These are phyloP conservation scores for Magnaporthiopsis rhizophila DNA, from an alignment of 2,329 filamentous ascomycete species.

Conservation along the genomic window DNA sequence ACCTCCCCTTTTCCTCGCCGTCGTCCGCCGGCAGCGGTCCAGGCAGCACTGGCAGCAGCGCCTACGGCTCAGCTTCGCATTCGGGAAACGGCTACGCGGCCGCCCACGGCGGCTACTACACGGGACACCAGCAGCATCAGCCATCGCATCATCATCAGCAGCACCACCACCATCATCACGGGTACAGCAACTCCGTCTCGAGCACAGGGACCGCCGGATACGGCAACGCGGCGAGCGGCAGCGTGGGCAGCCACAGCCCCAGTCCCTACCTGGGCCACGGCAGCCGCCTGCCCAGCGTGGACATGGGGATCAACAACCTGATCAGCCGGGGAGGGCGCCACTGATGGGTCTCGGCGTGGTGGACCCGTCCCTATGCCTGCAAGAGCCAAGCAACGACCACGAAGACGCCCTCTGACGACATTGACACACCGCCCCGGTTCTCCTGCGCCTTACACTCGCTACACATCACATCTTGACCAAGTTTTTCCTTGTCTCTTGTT, in stretches of 20 bases:
- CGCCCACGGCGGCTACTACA: constrained; percentile 15
- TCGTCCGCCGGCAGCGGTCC: constrained; percentile 21
- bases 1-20: constrained; percentile 36
- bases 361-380: neutral
- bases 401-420: neutral
- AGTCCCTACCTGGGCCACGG: constrained; percentile 40
- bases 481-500: neutral
- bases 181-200: constrained; percentile 47
- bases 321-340: constrained; percentile 38
- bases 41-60: constrained; percentile 21
- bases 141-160: constrained; percentile 15
- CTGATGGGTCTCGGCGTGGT: neutral
- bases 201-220: constrained; percentile 34
- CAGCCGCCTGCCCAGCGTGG: constrained; percentile 44
- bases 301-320: constrained; percentile 54
- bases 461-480: neutral
- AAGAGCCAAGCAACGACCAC: neutral
- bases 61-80: constrained; percentile 12
- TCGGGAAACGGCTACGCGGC: constrained; percentile 5
- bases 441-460: neutral
- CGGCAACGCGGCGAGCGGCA: constrained; percentile 21
- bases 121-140: constrained; percentile 14
- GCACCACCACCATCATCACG: constrained; percentile 22
- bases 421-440: no score
- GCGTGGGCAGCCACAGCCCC: constrained; percentile 21